A percentile compares a stretch with the other conserved stretches of the same genome.
phyloP scores from a whole-genome alignment of 768 basidiomycete genomes.

The Collybiopsis confluens region DNA sequence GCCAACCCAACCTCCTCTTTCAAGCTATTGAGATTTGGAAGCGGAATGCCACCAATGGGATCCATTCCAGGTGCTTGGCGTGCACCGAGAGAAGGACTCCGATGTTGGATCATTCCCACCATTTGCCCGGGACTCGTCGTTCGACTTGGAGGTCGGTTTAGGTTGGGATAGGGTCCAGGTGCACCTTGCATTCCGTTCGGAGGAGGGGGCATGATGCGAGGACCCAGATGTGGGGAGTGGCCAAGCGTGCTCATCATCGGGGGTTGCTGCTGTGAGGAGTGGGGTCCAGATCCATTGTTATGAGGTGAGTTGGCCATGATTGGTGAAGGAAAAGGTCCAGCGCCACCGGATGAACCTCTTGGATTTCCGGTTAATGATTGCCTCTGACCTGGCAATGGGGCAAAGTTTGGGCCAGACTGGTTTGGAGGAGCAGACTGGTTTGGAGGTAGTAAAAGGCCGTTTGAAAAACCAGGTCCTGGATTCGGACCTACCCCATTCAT shows the following conservation, averaged over 20 bases:
- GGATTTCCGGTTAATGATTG: slow-evolving; percentile 30
- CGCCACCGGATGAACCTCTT: slow-evolving; percentile 39
- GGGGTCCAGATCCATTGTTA: slow-evolving; percentile 29
- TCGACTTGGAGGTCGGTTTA: slow-evolving; percentile 57
- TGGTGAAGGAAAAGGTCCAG: slow-evolving; percentile 55
- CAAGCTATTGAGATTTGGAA: slow-evolving; percentile 26
- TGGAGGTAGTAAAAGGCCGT: slow-evolving; percentile 37
- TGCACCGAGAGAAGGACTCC: slow-evolving; percentile 52
- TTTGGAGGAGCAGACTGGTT: slow-evolving; percentile 22
- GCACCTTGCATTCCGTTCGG: slow-evolving; percentile 35
- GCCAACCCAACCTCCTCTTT: slow-evolving; percentile 39
- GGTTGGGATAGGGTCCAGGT: slow-evolving; percentile 17
- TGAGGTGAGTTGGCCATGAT: slow-evolving; percentile 62
- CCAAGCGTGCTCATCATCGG: slow-evolving; percentile 48
- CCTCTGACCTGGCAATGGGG: slow-evolving; percentile 27
- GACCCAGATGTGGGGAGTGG: slow-evolving; percentile 46
- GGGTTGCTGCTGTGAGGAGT: slow-evolving; percentile 9
- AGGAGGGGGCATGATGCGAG: slow-evolving; percentile 43
- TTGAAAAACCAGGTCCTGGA: slow-evolving; percentile 22
- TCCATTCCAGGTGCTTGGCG: slow-evolving; percentile 38
- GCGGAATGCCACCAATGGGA: slow-evolving; percentile 34
- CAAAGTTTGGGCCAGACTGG: slow-evolving; percentile 26
- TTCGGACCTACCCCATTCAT: slow-evolving; percentile 21
- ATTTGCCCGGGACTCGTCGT: slow-evolving; percentile 47
- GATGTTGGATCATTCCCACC: slow-evolving; percentile 39